These are phyloP conservation scores for Apophysomyces ossiformis DNA, from an alignment of 371 early-diverging fungal species.

Conservation along the genomic window DNA sequence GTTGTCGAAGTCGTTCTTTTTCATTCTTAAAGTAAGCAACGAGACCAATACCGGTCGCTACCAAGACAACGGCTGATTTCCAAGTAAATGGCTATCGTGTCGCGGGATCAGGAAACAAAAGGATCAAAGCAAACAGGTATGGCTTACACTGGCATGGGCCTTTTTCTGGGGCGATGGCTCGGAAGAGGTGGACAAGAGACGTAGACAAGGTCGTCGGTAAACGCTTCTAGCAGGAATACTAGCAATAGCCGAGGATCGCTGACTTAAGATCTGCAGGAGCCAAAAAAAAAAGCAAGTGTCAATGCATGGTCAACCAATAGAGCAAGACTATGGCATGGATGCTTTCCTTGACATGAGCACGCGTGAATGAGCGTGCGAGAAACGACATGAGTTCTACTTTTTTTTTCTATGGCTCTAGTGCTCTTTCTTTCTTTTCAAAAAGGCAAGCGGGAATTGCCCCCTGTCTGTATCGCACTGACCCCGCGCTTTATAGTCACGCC, in stretches of 20 bases:
- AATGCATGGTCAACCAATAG: not conserved
- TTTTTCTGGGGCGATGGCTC: not conserved
- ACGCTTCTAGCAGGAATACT: not conserved
- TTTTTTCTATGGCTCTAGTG: no score
- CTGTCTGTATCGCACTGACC: no score
- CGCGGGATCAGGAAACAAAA: not conserved
- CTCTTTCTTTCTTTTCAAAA: no score
- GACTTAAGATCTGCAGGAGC: not conserved
- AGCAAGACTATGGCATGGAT: not conserved
- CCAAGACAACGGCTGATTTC: constrained; percentile 57
- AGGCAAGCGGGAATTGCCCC: no score
- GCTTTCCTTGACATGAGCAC: not conserved
- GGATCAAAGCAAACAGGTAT: not conserved
- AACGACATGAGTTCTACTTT: not conserved
- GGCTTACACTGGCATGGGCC: not conserved
- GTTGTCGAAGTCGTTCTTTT: constrained; percentile 59
- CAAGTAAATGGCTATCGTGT: constrained; percentile 46
- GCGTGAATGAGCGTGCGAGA: not conserved
- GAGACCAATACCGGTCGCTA: constrained; percentile 65
- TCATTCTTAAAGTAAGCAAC: constrained; percentile 65
- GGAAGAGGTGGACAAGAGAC: not conserved
- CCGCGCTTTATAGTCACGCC: no score
- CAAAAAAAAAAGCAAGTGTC: not conserved
- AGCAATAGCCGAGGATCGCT: not conserved
- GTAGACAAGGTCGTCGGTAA: not conserved